Percentiles rank a stretch among this genome's conserved stretches.
Conservation (phyloP, 176 grass and related monocot species). For the Puya raimondii region DNA sequence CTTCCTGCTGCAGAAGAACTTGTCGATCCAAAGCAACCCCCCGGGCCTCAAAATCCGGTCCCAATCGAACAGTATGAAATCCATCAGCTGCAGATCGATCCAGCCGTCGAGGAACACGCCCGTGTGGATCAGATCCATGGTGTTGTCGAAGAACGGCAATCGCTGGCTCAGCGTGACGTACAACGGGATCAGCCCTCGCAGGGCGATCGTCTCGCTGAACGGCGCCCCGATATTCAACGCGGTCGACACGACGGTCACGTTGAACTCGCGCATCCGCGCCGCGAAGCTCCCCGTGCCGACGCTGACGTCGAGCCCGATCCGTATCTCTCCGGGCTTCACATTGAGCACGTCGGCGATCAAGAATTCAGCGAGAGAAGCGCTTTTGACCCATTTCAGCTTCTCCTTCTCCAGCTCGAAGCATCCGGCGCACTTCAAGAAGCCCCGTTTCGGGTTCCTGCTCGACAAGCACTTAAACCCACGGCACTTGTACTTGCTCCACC, state of each 20-base stretch:
- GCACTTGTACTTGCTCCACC: conserved; percentile 78
- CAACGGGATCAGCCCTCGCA: conserved; percentile 63
- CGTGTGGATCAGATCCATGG: conserved; percentile 83
- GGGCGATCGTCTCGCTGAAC: conserved; percentile 73
- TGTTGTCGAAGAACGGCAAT: conserved; percentile 89
- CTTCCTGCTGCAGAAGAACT: conserved; percentile 59
- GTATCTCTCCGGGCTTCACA: conserved; percentile 63
- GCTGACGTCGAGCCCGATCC: conserved; percentile 65
- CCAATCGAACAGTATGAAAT: conserved; percentile 96
- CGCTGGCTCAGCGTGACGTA: conserved; percentile 60
- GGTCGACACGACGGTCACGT: conserved; percentile 53
- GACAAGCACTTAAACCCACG: conserved; percentile 58
- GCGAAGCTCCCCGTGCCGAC: conserved; percentile 80
- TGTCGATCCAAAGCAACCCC: conserved; percentile 82
- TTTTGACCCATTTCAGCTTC: conserved; percentile 49
- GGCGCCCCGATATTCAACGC: conserved; percentile 72
- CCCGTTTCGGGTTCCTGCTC: conserved; percentile 44
- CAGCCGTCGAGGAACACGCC: conserved; percentile 58
- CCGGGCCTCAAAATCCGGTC: conserved; percentile 79
- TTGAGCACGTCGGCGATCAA: conserved; percentile 57
- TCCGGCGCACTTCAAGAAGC: conserved; percentile 52
- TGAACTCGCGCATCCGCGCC: conserved; percentile 61
- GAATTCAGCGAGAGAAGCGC: conserved; percentile 38
- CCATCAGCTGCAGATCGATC: conserved; percentile 76
- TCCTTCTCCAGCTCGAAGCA: conserved; percentile 88